Percentiles rank a stretch among this genome's conserved stretches.
Conservation (phyloP, 352 stramenopile species). For the Phytopythium boreale region DNA sequence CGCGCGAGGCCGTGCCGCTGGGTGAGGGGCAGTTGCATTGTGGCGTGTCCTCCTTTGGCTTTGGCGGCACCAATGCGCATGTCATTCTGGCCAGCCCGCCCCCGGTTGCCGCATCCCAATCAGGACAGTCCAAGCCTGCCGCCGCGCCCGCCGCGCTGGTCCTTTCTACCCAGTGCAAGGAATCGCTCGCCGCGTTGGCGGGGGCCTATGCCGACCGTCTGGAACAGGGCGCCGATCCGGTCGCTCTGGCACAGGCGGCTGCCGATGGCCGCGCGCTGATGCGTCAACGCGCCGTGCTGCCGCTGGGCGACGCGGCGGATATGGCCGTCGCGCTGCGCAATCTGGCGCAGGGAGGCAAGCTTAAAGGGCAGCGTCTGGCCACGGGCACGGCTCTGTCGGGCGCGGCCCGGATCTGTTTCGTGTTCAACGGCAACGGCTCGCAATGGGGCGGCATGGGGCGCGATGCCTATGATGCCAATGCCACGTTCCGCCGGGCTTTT, state of each 20-base stretch:
- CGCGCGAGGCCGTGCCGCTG: constrained; percentile 5
- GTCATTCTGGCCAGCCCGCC: constrained; percentile 6
- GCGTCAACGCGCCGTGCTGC: constrained; percentile 6
- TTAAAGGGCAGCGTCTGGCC: constrained; percentile 7
- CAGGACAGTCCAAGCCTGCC: constrained; percentile 7
- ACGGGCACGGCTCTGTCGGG: constrained; percentile 6
- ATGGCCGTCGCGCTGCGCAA: constrained; percentile 6
- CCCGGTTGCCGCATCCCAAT: constrained; percentile 7
- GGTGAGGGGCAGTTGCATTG: constrained; percentile 7
- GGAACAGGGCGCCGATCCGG: constrained; percentile 6
- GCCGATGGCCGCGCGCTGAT: constrained; percentile 6
- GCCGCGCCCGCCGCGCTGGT: constrained; percentile 5
- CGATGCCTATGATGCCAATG: constrained; percentile 7
- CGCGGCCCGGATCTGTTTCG: constrained; percentile 6
- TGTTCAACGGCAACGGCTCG: constrained; percentile 7
- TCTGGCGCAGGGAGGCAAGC: constrained; percentile 6
- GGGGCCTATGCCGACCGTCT: constrained; percentile 6
- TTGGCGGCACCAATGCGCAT: constrained; percentile 7
- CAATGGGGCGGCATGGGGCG: constrained; percentile 6
- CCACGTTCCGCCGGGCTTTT: constrained; percentile 7
- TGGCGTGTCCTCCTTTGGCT: constrained; percentile 7
- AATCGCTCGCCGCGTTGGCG: constrained; percentile 6
- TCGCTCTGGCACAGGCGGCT: constrained; percentile 6
- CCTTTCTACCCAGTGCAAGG: constrained; percentile 7
- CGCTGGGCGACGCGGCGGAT: constrained; percentile 6